These are phyloP conservation scores for Xerocomus minutiporus DNA, from an alignment of 1,284 basidiomycete species.

Conservation along the genomic window DNA sequence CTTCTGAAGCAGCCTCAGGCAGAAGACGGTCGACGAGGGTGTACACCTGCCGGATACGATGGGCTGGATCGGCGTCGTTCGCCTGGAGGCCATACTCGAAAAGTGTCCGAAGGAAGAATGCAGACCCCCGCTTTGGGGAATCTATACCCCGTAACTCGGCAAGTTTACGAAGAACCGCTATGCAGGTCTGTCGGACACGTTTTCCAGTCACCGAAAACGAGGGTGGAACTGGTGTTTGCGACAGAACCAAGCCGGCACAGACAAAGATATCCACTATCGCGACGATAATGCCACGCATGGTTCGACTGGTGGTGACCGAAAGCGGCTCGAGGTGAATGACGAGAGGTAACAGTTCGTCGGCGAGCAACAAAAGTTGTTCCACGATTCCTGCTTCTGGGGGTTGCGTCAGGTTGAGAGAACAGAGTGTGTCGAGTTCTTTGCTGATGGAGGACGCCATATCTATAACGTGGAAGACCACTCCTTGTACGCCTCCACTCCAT, in stretches of 20 bases:
- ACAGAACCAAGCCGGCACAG: conserved; percentile 45
- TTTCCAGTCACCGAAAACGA: conserved; percentile 11
- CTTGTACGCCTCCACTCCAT: conserved; percentile 56
- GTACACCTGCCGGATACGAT: conserved; percentile 53
- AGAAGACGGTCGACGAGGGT: conserved; percentile 54
- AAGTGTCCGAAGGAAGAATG: conserved; percentile 50
- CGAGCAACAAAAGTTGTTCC: conserved; percentile 51
- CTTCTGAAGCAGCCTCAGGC: conserved; percentile 33
- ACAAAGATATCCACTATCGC: conserved; percentile 53
- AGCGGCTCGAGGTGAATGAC: conserved; percentile 42
- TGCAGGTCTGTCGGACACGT: conserved; percentile 44
- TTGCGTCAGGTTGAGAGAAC: conserved; percentile 36
- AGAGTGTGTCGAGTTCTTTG: conserved; percentile 50
- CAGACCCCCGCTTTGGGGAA: conserved; percentile 37
- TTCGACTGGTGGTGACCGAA: conserved; percentile 48
- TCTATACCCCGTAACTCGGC: conserved; percentile 36
- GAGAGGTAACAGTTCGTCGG: conserved; percentile 51
- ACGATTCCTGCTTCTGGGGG: conserved; percentile 40
- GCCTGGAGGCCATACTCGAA: conserved; percentile 43
- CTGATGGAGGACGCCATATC: conserved; percentile 47
- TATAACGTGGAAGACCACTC: conserved; percentile 51
- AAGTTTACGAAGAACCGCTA: conserved; percentile 44
- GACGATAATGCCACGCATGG: conserved; percentile 40
- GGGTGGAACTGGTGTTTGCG: conserved; percentile 31
- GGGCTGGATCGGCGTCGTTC: conserved; percentile 47